phyloP scores from a whole-genome alignment of 805 yeast genomes.

The Ogataea ramenticola region DNA sequence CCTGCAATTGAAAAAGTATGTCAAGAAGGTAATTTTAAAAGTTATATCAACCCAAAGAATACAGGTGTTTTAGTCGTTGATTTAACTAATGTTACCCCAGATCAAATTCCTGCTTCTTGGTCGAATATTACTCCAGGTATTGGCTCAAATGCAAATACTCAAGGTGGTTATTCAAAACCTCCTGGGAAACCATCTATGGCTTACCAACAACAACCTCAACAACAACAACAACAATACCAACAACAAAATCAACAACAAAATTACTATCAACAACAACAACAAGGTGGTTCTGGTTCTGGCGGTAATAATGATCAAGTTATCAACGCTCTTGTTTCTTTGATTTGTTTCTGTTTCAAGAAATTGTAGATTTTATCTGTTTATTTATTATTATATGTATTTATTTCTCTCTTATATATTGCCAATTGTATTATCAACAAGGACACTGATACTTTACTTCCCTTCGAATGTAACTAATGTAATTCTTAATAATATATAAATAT shows the following conservation, averaged over 20 bases:
- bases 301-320: not conserved
- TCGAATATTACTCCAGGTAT: constrained; percentile 22
- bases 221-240: constrained; percentile 25
- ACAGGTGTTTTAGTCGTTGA: constrained; percentile 76
- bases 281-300: constrained; percentile 5
- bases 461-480: no score
- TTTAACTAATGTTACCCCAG: constrained; percentile 32
- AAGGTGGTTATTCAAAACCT: constrained; percentile 1
- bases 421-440: no score
- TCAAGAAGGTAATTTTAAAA: constrained; percentile 51
- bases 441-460: no score
- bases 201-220: constrained; percentile 22
- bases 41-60: constrained; percentile 61
- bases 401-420: no score
- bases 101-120: constrained; percentile 33
- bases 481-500: no score
- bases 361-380: no score
- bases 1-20: constrained; percentile 86
- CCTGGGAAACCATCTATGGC: constrained; percentile 1
- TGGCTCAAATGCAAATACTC: constrained; percentile 16
- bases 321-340: not conserved
- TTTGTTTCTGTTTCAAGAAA: not conserved
- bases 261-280: constrained; percentile 16
- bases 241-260: constrained; percentile 20
- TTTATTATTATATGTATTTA: not conserved